Conservation (phyloP, 1,284 basidiomycete genomes). For the Phlebopus sp. region DNA sequence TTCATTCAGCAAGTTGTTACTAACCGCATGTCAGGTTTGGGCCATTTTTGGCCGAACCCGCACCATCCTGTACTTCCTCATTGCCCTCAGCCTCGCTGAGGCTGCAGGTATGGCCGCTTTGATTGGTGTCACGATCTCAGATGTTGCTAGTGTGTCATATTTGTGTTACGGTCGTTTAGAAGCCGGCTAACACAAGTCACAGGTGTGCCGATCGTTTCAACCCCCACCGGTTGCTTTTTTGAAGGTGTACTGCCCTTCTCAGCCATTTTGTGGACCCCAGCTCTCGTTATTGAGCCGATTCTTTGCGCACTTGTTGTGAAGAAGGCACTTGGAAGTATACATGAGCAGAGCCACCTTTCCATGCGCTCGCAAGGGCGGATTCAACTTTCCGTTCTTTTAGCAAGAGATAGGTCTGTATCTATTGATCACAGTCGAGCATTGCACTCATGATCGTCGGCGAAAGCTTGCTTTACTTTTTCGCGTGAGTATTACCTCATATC, state of each 20-base stretch:
- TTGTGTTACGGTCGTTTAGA: background rate
- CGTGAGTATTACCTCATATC: conserved; percentile 3
- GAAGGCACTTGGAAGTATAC: conserved; percentile 11
- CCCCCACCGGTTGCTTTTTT: conserved; percentile 27
- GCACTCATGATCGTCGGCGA: background rate
- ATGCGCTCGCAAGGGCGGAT: background rate
- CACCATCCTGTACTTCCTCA: conserved; percentile 15
- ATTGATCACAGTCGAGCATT: conserved; percentile 7
- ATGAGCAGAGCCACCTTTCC: background rate
- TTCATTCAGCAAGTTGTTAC: background rate
- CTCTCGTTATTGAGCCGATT: conserved; percentile 25
- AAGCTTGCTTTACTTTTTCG: conserved; percentile 9
- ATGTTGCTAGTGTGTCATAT: conserved; percentile 16
- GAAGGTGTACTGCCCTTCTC: conserved; percentile 20
- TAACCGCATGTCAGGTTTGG: conserved; percentile 21
- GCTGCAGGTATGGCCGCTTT: conserved; percentile 20
- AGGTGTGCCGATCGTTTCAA: conserved; percentile 26
- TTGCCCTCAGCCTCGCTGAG: conserved; percentile 16
- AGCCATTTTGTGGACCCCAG: conserved; percentile 27
- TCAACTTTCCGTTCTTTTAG: conserved; percentile 3
- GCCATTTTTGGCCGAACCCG: conserved; percentile 23
- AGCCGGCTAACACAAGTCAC: background rate
- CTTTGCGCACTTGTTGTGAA: conserved; percentile 25
- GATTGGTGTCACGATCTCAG: conserved; percentile 20
- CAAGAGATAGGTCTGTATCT: conserved; percentile 18